Conservation (phyloP, 495 filamentous ascomycete species). For the Penicillium turbatum region DNA sequence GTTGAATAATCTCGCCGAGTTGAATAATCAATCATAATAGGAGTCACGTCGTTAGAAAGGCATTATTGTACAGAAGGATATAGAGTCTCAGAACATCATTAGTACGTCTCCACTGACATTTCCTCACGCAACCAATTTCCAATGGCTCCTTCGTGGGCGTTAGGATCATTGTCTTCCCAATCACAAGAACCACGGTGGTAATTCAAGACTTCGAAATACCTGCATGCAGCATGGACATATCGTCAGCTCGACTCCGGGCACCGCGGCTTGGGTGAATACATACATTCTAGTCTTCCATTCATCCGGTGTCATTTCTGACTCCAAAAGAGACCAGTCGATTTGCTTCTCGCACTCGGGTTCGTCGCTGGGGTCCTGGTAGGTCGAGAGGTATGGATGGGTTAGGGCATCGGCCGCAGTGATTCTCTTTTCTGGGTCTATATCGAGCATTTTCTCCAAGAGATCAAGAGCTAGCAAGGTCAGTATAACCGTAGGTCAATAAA, state of each 20-base stretch:
- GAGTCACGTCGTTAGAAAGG: background rate
- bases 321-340: conserved; percentile 11
- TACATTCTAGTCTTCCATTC: conserved; percentile 16
- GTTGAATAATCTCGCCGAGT: no score
- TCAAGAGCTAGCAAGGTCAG: conserved; percentile 60
- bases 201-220: conserved; percentile 5
- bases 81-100: background rate
- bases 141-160: background rate
- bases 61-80: background rate
- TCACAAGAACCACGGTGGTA: conserved; percentile 1
- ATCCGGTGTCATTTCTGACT: conserved; percentile 8
- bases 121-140: background rate
- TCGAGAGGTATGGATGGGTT: conserved; percentile 77
- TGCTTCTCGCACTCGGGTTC: conserved; percentile 63
- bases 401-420: conserved; percentile 73
- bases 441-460: conserved; percentile 84
- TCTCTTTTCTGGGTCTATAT: conserved; percentile 83
- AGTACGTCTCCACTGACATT: conserved; percentile 2
- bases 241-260: background rate
- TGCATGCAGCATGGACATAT: background rate
- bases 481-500: background rate
- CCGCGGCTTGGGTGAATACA: background rate
- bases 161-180: background rate
- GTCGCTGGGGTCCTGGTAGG: conserved; percentile 86
- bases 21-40: no score